Evolutionary conservation across 108 stramenopile genomes (phyloP).

Genomic region (Fistulifera solaris): DNA sequence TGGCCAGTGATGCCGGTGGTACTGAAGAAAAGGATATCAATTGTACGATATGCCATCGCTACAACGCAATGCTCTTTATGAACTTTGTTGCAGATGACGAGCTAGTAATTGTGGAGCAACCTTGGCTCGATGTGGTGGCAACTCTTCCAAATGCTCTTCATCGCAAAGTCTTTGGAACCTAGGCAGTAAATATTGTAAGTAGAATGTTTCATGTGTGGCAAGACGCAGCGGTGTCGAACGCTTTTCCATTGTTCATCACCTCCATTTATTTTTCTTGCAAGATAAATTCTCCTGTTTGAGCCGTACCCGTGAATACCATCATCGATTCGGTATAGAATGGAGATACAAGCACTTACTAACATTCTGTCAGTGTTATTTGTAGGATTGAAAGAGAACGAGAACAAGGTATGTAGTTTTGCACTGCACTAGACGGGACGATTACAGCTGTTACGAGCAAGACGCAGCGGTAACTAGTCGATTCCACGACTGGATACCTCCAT

Average conservation of each 20-base stretch:
- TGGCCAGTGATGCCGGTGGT: not conserved
- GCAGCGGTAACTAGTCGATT: not conserved
- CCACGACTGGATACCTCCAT: not conserved
- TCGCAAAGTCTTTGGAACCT: conserved; percentile 65
- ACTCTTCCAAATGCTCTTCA: conserved; percentile 69
- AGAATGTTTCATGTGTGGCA: conserved; percentile 1
- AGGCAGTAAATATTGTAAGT: conserved; percentile 9
- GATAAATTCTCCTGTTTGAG: conserved; percentile 5
- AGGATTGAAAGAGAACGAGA: not conserved
- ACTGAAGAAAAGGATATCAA: conserved; percentile 10
- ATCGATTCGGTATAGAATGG: not conserved
- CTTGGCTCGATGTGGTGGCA: conserved; percentile 68
- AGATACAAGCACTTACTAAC: not conserved
- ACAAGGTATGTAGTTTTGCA: not conserved
- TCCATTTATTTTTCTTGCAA: conserved; percentile 10
- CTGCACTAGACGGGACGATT: not conserved
- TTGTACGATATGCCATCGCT: conserved; percentile 67
- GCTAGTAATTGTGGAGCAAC: conserved; percentile 80
- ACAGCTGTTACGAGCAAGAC: not conserved
- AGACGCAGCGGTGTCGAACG: conserved; percentile 18
- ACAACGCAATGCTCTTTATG: conserved; percentile 65
- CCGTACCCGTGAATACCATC: not conserved
- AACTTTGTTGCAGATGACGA: conserved; percentile 59
- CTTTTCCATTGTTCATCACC: conserved; percentile 6
- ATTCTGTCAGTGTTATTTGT: not conserved